These are phyloP conservation scores for Cytospora piceae DNA, from an alignment of 2,329 filamentous ascomycete genomes.

Conservation along the genomic window DNA sequence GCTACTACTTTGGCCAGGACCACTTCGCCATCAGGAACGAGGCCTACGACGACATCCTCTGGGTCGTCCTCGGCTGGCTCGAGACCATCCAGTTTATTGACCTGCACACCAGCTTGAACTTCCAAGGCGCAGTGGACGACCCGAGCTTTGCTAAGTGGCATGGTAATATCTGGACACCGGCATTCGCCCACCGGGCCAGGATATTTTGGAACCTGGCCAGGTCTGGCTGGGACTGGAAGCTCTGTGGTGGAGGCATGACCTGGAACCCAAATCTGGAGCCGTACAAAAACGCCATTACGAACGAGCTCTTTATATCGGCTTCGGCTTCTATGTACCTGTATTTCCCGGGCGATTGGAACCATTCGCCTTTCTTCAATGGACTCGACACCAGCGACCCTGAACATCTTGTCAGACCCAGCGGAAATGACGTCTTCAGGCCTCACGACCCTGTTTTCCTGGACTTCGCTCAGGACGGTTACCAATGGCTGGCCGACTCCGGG, in stretches of 20 bases:
- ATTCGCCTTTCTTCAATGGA: constrained; percentile 62
- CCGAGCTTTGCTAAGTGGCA: constrained; percentile 61
- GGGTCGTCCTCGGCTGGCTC: constrained; percentile 92
- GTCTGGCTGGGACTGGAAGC: constrained; percentile 76
- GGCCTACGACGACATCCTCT: constrained; percentile 93
- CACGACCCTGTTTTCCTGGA: constrained; percentile 68
- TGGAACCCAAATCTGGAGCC: constrained; percentile 82
- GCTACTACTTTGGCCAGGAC: constrained; percentile 88
- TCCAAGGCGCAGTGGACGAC: constrained; percentile 39
- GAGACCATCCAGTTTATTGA: constrained; percentile 78
- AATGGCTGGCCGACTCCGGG: constrained; percentile 76
- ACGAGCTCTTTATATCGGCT: constrained; percentile 84
- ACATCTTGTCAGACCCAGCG: constrained; percentile 11
- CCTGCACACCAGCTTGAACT: constrained; percentile 68
- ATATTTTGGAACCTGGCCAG: constrained; percentile 84
- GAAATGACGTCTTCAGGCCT: constrained; percentile 39
- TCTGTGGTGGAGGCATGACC: constrained; percentile 86
- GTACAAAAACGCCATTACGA: constrained; percentile 97
- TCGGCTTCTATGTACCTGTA: constrained; percentile 88
- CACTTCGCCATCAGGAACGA: constrained; percentile 70
- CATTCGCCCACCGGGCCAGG: constrained; percentile 81
- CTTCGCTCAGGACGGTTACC: constrained; percentile 77
- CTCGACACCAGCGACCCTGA: constrained; percentile 15
- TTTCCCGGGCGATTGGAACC: constrained; percentile 79
- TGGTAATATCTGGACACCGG: constrained; percentile 72